Evolutionary conservation across 352 stramenopile species (phyloP).

Genomic region (Globisporangium mamillatum): DNA sequence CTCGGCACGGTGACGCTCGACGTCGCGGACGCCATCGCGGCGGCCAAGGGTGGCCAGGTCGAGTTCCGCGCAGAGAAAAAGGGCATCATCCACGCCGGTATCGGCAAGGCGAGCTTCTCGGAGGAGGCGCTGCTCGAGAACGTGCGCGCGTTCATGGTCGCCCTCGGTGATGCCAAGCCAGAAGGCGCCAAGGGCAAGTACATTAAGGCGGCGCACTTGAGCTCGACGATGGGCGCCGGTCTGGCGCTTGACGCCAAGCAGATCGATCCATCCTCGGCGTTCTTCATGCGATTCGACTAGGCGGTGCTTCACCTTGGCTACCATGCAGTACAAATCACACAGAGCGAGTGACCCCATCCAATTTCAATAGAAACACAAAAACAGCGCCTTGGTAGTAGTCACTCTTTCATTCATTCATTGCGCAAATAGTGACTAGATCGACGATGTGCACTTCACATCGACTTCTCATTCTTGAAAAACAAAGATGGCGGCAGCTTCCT

Average conservation of each 20-base stretch:
- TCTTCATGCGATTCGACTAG: constrained; percentile 87
- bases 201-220: constrained; percentile 87
- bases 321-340: neutral
- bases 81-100: constrained; percentile 85
- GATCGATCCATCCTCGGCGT: constrained; percentile 76
- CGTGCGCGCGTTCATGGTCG: constrained; percentile 91
- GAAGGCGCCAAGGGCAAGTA: constrained; percentile 93
- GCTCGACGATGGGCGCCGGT: constrained; percentile 82
- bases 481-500: constrained; percentile 1
- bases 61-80: constrained; percentile 91
- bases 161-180: constrained; percentile 88
- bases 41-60: constrained; percentile 79
- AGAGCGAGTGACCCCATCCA: neutral
- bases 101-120: constrained; percentile 89
- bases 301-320: neutral
- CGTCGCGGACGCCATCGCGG: constrained; percentile 78
- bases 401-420: neutral
- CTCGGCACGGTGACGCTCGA: constrained; percentile 94
- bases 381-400: neutral
- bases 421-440: neutral
- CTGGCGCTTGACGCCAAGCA: constrained; percentile 82
- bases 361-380: constrained; percentile 12
- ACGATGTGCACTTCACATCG: neutral
- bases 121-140: constrained; percentile 91
- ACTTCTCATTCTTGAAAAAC: neutral